Percentiles rank a stretch among this genome's conserved stretches.
phyloP scores from a whole-genome alignment of 2,329 filamentous ascomycete species.

The Colletotrichum eleusines region DNA sequence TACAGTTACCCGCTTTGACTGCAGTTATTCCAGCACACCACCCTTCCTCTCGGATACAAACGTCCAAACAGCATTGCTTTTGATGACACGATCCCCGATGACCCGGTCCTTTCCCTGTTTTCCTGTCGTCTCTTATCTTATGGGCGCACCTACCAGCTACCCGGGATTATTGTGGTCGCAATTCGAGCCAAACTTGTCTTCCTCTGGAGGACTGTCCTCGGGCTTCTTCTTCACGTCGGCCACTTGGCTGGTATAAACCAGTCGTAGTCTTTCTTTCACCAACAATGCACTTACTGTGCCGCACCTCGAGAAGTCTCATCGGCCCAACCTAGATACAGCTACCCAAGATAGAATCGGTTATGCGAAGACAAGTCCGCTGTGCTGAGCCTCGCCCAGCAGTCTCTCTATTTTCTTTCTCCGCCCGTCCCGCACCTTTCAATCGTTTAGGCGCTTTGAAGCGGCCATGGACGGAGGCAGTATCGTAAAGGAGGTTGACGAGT shows the following conservation, averaged over 20 bases:
- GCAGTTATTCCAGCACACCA: background rate
- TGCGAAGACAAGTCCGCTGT: slow-evolving; percentile 20
- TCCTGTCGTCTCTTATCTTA: background rate
- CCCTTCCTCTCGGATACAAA: background rate
- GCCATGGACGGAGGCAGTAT: slow-evolving; percentile 15
- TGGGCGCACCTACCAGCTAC: background rate
- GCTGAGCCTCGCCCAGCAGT: slow-evolving; percentile 32
- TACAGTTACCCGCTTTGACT: slow-evolving; percentile 10
- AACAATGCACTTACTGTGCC: slow-evolving; percentile 15
- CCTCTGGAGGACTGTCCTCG: background rate
- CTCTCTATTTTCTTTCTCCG: slow-evolving; percentile 24
- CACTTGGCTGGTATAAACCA: background rate
- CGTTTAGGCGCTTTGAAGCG: slow-evolving; percentile 33
- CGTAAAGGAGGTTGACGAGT: slow-evolving; percentile 7
- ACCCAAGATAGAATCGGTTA: background rate
- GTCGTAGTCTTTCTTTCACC: slow-evolving; percentile 3
- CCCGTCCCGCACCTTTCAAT: slow-evolving; percentile 31
- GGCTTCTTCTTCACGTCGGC: too few relatives aligned
- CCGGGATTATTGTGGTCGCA: background rate
- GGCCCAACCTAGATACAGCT: background rate
- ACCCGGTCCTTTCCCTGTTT: slow-evolving; percentile 13
- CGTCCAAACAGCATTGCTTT: slow-evolving; percentile 15
- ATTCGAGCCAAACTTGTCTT: background rate
- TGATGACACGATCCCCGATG: slow-evolving; percentile 7
- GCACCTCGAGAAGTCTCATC: slow-evolving; percentile 27